Evolutionary conservation across 371 early-diverging fungal genomes (phyloP), one percentile per base, ranked within the genome.

Genomic region (Mucor circinelloides): DNA sequence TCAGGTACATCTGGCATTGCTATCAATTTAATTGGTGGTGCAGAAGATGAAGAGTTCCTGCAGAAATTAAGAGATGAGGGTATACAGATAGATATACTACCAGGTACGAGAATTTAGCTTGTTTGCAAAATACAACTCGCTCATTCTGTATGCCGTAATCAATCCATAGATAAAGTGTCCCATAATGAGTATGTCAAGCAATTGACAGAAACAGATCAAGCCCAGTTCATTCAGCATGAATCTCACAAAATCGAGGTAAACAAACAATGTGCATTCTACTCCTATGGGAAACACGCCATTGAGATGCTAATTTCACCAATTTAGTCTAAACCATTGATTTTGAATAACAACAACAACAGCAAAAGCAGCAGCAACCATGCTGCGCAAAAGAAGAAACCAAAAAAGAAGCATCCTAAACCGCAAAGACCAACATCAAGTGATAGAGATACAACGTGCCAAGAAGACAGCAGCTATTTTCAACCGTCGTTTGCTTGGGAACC

Each of bases 1-100:
- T 54, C 28, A 81, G 81, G 81, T 19, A 82, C 80, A 6, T 82
- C 83, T n/a, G 82, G 82, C 8, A 78, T 82, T 66, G 82, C 82
- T 23, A 60, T 82, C 30, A 82, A 78, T 58, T 57, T 82, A 13
- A 55, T 74, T 36, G 78, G 80, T 2, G 78, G 80, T 6, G 66
- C 76, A 10, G 58, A 75, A 3, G 82, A 82, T 56, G 38, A 66
- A 30, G 21, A 13, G 0, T 79, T 79, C 64, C 13, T 79, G 54
- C 38, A 74, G 7, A 34, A 21, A 9, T 36, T 82, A 34, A 19
- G 58, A 19, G 58, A 72, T 2, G 28, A 61, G 38, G 70, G 65
- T 2, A 67, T 82, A n/a, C 34, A 67, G 0, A 57, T 80, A 0
- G 10, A 59, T n/a, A 66, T 69, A 23, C 55, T 82, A 31, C 83